Percentiles rank a stretch among this genome's conserved stretches.
phyloP scores from a whole-genome alignment of 306 rosid species.

The Delonix regia region DNA sequence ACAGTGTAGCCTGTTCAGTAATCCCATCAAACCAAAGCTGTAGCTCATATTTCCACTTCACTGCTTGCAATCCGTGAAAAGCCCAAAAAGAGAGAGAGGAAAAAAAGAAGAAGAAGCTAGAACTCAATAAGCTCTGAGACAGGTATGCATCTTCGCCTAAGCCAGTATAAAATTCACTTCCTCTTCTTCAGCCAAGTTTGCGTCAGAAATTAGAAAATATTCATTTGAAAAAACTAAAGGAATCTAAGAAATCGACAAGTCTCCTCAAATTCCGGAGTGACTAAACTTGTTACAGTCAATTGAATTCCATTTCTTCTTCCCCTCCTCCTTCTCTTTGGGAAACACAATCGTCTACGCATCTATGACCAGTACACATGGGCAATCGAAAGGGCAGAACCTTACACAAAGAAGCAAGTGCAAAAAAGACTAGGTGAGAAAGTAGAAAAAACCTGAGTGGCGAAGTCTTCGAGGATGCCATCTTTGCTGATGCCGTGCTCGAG shows the following conservation, averaged over 20 bases:
- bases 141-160: neutral
- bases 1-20: neutral
- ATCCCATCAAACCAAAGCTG: neutral
- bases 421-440: neutral
- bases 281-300: neutral
- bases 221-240: neutral
- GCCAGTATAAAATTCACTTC: neutral
- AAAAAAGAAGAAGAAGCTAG: neutral
- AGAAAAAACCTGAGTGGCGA: constrained; percentile 83
- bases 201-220: neutral
- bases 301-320: neutral
- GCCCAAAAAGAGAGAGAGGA: too few species aligned
- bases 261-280: neutral
- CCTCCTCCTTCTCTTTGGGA: neutral
- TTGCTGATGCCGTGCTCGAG: constrained; percentile 98
- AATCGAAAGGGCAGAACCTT: neutral
- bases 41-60: neutral
- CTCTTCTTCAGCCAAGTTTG: neutral
- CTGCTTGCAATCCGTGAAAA: neutral
- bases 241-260: neutral
- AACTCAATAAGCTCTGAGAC: neutral
- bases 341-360: neutral
- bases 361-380: neutral
- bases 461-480: constrained; percentile 97
- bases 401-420: neutral